Conservation (phyloP, 2,329 filamentous ascomycete genomes). For the Sclerotinia spermophila region DNA sequence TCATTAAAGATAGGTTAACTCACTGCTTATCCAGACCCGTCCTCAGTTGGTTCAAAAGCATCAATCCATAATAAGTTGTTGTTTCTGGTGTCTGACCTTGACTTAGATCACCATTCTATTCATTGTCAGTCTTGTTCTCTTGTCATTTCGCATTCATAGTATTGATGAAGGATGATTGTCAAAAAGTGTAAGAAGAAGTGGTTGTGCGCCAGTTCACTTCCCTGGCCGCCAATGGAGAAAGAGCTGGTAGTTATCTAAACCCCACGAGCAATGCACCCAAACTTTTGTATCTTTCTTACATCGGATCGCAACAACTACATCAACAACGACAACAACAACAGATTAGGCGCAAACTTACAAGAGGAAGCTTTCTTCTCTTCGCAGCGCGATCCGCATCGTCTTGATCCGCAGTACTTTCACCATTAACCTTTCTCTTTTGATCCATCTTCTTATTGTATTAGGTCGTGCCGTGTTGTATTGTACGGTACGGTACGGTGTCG, state of each 20-base stretch:
- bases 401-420: constrained; percentile 41
- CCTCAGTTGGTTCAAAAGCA: constrained; percentile 71
- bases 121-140: constrained; percentile 34
- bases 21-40: constrained; percentile 80
- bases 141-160: constrained; percentile 2
- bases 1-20: constrained; percentile 34
- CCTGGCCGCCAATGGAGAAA: constrained; percentile 29
- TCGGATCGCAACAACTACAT: constrained; percentile 11
- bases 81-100: constrained; percentile 59
- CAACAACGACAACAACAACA: neutral
- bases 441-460: constrained; percentile 31
- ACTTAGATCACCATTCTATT: constrained; percentile 28
- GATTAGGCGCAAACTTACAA: constrained; percentile 44
- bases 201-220: constrained; percentile 25
- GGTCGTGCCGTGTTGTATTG: neutral
- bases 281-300: constrained; percentile 19
- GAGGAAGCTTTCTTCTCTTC: constrained; percentile 55
- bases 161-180: constrained; percentile 1
- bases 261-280: constrained; percentile 14
- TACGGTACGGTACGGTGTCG: neutral
- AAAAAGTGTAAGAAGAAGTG: constrained; percentile 3
- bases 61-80: constrained; percentile 67
- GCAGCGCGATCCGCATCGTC: constrained; percentile 52
- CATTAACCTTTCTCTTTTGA: constrained; percentile 53
- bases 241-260: constrained; percentile 18